Evolutionary conservation across 2,329 filamentous ascomycete species (phyloP).

Genomic region (Colletotrichum lentis): DNA sequence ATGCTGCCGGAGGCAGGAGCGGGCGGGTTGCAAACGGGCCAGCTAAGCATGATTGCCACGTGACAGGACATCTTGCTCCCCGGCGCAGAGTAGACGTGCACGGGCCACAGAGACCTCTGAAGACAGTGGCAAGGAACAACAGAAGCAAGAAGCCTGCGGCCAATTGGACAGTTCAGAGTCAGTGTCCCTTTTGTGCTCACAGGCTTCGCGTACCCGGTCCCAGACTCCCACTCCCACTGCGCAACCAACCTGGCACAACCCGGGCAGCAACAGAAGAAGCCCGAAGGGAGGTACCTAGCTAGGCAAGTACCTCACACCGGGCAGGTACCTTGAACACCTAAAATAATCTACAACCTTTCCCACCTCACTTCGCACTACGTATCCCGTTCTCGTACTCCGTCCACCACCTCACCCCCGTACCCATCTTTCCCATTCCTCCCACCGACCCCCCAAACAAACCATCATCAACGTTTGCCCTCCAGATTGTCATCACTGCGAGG

Average conservation of each 20-base stretch:
- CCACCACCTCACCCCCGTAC: constrained; percentile 19
- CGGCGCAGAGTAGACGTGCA: constrained; percentile 4
- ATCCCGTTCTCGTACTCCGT: constrained; percentile 13
- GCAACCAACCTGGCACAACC: constrained; percentile 5
- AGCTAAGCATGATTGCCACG: constrained; percentile 31
- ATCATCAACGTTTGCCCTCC: constrained; percentile 38
- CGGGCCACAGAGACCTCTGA: constrained; percentile 11
- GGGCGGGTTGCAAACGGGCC: constrained; percentile 22
- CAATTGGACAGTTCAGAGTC: constrained; percentile 12
- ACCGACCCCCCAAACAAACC: constrained; percentile 35
- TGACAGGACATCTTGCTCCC: constrained; percentile 6
- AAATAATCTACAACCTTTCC: constrained; percentile 29
- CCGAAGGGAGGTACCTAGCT: no score
- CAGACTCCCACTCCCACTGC: background rate
- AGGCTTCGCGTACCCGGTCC: constrained; percentile 9
- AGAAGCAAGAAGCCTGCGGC: constrained; percentile 9
- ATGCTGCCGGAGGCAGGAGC: background rate
- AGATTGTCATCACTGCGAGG: constrained; percentile 39
- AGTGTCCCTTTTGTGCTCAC: background rate
- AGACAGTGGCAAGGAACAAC: constrained; percentile 8
- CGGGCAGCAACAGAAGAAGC: background rate
- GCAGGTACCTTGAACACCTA: background rate
- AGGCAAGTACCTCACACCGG: no score
- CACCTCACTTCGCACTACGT: constrained; percentile 37
- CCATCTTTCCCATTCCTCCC: constrained; percentile 36